Conservation (phyloP, 495 filamentous ascomycete genomes). For the Xylaria nigripes region DNA sequence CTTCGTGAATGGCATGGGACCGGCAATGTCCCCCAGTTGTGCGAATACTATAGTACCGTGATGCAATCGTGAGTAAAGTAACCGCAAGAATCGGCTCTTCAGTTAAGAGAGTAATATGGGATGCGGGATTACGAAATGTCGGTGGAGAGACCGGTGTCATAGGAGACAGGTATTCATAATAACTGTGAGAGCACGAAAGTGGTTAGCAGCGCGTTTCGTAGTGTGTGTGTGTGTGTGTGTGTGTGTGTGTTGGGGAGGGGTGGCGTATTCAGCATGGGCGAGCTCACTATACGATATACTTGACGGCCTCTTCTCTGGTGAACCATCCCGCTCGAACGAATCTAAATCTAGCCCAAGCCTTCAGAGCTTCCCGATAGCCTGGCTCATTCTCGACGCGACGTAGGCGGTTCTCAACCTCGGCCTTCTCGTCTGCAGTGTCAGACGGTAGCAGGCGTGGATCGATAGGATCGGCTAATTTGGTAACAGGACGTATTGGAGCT, state of each 20-base stretch:
- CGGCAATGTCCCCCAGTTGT: slow-evolving; percentile 77
- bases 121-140: slow-evolving; percentile 64
- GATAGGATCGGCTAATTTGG: slow-evolving; percentile 23
- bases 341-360: slow-evolving; percentile 79
- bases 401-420: slow-evolving; percentile 30
- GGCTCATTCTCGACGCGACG: slow-evolving; percentile 33
- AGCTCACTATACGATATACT: slow-evolving; percentile 81
- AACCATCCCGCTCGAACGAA: slow-evolving; percentile 97
- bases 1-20: slow-evolving; percentile 85
- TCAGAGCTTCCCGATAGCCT: slow-evolving; percentile 60
- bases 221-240: neutral
- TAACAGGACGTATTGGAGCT: slow-evolving; percentile 13
- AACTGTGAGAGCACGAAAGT: slow-evolving; percentile 40
- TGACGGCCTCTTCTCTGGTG: slow-evolving; percentile 82
- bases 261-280: neutral
- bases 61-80: slow-evolving; percentile 83
- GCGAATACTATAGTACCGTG: slow-evolving; percentile 69
- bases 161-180: slow-evolving; percentile 81
- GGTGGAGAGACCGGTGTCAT: slow-evolving; percentile 87
- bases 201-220: slow-evolving; percentile 13
- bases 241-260: too few species aligned
- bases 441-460: slow-evolving; percentile 23
- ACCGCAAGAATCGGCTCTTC: slow-evolving; percentile 89
- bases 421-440: slow-evolving; percentile 22
- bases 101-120: slow-evolving; percentile 67